A percentile compares a stretch with the other conserved stretches of the same genome.
phyloP scores from a whole-genome alignment of 805 yeast species.

The Kodamaea kakaduensis region DNA sequence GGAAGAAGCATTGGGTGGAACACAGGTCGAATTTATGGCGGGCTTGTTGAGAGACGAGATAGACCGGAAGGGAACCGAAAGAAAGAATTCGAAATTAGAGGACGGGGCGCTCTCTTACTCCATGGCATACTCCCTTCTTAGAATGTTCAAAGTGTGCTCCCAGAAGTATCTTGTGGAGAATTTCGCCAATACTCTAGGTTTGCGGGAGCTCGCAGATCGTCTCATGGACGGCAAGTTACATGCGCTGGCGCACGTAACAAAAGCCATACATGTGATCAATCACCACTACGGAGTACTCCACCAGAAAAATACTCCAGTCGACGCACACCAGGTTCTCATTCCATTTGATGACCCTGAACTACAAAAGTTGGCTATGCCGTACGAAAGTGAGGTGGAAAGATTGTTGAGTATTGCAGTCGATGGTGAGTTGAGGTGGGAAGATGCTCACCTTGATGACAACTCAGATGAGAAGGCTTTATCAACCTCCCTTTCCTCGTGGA shows the following conservation, averaged over 20 bases:
- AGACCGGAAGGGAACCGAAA: background rate
- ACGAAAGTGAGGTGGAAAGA: background rate
- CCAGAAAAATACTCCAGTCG: conserved; percentile 9
- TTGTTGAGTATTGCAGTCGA: conserved; percentile 2
- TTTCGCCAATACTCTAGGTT: conserved; percentile 19
- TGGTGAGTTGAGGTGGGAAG: conserved; percentile 1
- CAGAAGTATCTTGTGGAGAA: conserved; percentile 16
- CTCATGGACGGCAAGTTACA: conserved; percentile 3
- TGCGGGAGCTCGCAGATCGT: conserved; percentile 11
- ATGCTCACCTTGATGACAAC: background rate
- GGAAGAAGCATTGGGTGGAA: conserved; percentile 23
- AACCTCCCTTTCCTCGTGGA: background rate
- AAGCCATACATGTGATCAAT: conserved; percentile 22
- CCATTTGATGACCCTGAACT: conserved; percentile 20
- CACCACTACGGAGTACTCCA: conserved; percentile 14
- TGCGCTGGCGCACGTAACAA: conserved; percentile 16
- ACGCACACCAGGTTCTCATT: conserved; percentile 11
- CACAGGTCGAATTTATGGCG: conserved; percentile 19
- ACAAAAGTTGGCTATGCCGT: conserved; percentile 12
- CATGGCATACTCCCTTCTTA: conserved; percentile 21
- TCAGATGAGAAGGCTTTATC: background rate
- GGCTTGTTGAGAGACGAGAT: conserved; percentile 3
- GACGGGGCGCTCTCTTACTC: conserved; percentile 10
- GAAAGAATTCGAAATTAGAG: background rate
- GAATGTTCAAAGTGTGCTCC: conserved; percentile 21